These are phyloP conservation scores for Alternaria postmessia DNA, from an alignment of 2,329 filamentous ascomycete species.

Conservation along the genomic window DNA sequence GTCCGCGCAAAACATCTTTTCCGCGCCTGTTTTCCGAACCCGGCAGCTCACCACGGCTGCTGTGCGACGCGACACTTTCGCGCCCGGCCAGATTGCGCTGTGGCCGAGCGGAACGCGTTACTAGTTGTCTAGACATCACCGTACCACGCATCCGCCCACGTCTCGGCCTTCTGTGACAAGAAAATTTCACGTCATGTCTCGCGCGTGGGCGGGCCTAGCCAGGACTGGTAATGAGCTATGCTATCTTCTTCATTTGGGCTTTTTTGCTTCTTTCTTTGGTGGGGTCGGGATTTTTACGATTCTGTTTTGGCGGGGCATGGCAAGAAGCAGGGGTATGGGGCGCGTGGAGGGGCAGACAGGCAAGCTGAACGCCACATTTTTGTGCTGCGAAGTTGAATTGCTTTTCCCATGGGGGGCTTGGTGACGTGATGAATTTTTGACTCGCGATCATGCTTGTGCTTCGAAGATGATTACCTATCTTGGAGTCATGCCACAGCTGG, in stretches of 20 bases:
- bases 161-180: background rate
- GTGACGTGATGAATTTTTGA: background rate
- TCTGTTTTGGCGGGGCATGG: slow-evolving; percentile 1
- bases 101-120: background rate
- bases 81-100: background rate
- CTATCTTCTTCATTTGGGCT: slow-evolving; percentile 7
- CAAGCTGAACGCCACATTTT: background rate
- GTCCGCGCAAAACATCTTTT: background rate
- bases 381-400: background rate
- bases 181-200: background rate
- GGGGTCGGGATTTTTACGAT: slow-evolving; percentile 1
- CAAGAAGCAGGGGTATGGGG: background rate
- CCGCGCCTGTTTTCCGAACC: background rate
- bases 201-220: background rate
- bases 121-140: background rate
- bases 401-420: background rate
- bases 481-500: background rate
- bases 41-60: background rate
- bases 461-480: background rate
- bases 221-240: slow-evolving; percentile 11
- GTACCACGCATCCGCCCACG: background rate
- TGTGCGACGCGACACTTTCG: background rate
- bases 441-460: background rate
- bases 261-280: slow-evolving; percentile 5
- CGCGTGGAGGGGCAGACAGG: background rate